These are phyloP conservation scores for Aureobasidium sp. DNA, from an alignment of 2,329 filamentous ascomycete species.

Conservation along the genomic window DNA sequence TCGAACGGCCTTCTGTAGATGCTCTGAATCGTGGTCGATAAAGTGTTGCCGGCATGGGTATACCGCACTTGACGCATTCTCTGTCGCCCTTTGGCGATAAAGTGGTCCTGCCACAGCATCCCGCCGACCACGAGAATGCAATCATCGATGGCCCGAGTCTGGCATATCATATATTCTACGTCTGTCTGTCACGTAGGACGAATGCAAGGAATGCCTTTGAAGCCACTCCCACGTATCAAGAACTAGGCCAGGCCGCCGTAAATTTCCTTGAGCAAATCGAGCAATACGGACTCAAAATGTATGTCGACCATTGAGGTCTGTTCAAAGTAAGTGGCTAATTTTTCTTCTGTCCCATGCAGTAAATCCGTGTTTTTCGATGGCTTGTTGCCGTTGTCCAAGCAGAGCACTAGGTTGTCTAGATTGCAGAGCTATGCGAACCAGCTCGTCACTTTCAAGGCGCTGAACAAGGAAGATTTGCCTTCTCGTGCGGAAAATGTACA, in stretches of 20 bases:
- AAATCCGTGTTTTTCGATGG: conserved; percentile 80
- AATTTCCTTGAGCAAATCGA: conserved; percentile 58
- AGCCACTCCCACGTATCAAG: conserved; percentile 53
- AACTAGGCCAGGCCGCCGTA: conserved; percentile 54
- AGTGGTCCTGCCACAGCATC: conserved; percentile 1
- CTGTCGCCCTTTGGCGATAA: conserved; percentile 16
- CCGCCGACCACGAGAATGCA: conserved; percentile 24
- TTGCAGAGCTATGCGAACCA: conserved; percentile 52
- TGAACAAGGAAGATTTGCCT: conserved; percentile 22
- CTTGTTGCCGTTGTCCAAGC: conserved; percentile 63
- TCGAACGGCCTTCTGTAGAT: not conserved
- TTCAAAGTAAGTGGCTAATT: conserved; percentile 19
- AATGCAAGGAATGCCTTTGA: conserved; percentile 42
- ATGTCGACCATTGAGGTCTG: not conserved
- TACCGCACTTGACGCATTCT: conserved; percentile 17
- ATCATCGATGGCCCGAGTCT: conserved; percentile 74
- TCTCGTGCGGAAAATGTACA: conserved; percentile 17
- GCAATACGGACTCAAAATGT: conserved; percentile 56
- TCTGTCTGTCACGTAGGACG: conserved; percentile 41
- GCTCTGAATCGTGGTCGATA: not conserved
- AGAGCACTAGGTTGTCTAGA: conserved; percentile 53
- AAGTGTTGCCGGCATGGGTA: conserved; percentile 15
- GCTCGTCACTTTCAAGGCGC: conserved; percentile 45
- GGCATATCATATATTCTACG: conserved; percentile 63
- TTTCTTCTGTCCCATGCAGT: conserved; percentile 33